Conservation (phyloP, 2,329 filamentous ascomycete genomes). For the Beauveria scarabaeidicola region DNA sequence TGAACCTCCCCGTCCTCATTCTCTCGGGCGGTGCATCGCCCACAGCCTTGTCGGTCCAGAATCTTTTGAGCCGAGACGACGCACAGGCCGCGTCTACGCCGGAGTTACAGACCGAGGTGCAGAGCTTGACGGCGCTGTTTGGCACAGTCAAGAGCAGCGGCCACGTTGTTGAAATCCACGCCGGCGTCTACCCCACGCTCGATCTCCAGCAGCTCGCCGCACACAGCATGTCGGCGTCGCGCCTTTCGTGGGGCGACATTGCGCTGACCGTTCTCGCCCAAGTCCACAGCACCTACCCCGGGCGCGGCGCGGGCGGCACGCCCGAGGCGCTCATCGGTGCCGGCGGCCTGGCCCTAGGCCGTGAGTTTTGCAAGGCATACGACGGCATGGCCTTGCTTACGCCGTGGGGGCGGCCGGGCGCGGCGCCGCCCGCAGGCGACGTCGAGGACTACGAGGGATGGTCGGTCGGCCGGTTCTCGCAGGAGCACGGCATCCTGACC, state of each 20-base stretch:
- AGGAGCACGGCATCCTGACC: constrained; percentile 67
- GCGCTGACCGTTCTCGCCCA: constrained; percentile 64
- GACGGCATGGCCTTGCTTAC: constrained; percentile 61
- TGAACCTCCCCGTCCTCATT: constrained; percentile 15
- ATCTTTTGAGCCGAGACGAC: constrained; percentile 14
- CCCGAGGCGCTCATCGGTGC: constrained; percentile 62
- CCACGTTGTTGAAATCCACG: constrained; percentile 59
- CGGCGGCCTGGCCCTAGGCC: constrained; percentile 60
- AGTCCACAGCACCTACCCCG: constrained; percentile 59
- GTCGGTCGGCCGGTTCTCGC: constrained; percentile 63
- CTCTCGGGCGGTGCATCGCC: constrained; percentile 72
- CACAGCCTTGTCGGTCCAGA: constrained; percentile 40
- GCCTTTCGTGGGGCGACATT: constrained; percentile 46
- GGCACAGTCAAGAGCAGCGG: constrained; percentile 24
- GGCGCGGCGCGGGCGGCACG: constrained; percentile 37
- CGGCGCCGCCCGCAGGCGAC: constrained; percentile 19
- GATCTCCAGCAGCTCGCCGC: constrained; percentile 76
- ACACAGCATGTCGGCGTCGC: constrained; percentile 41
- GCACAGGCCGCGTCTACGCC: constrained; percentile 7
- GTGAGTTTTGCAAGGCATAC: constrained; percentile 68
- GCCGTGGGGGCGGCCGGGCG: constrained; percentile 39
- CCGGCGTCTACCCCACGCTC: constrained; percentile 66
- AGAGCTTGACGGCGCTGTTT: constrained; percentile 16
- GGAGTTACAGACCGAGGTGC: constrained; percentile 15
- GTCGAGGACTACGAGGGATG: constrained; percentile 42